Conservation (phyloP, 2,329 filamentous ascomycete species). For the Fusarium albidum region DNA sequence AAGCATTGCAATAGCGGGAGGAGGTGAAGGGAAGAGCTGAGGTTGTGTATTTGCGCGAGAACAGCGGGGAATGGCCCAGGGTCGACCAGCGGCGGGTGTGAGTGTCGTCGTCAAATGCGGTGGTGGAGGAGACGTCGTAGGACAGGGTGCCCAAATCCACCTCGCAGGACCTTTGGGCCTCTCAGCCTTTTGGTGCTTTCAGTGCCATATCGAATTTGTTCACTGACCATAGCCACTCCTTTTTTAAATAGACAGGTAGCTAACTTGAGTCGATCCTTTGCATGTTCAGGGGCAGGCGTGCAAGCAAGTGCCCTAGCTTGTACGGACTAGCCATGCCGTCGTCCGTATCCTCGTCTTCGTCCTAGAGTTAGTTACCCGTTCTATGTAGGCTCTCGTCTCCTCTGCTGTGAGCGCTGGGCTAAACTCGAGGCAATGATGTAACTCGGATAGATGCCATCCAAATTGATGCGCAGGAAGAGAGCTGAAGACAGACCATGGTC, state of each 20-base stretch:
- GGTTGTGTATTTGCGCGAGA: conserved; percentile 8
- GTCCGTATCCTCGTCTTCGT: too few species aligned
- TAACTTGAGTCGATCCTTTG: conserved; percentile 38
- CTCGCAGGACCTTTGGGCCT: conserved; percentile 14
- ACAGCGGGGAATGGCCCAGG: conserved; percentile 12
- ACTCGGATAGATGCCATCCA: too few species aligned
- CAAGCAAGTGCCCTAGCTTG: background rate
- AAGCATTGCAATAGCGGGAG: conserved; percentile 35
- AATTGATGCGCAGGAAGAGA: too few species aligned
- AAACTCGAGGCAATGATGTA: too few species aligned
- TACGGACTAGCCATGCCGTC: too few species aligned
- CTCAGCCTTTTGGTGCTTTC: conserved; percentile 28
- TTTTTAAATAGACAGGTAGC: conserved; percentile 35
- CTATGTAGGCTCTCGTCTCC: too few species aligned
- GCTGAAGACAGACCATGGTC: too few species aligned
- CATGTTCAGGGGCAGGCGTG: background rate
- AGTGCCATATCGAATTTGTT: conserved; percentile 24
- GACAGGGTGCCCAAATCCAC: conserved; percentile 12
- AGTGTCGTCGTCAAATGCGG: conserved; percentile 12
- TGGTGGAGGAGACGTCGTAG: conserved; percentile 17
- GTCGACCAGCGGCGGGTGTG: conserved; percentile 7
- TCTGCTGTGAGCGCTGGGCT: too few species aligned
- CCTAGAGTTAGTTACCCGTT: too few species aligned
- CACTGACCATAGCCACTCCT: conserved; percentile 40
- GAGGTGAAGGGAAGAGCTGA: conserved; percentile 11